A percentile compares a stretch with the other conserved stretches of the same genome.
phyloP scores from a whole-genome alignment of 331 rosid species.

The Arachis monticola region DNA sequence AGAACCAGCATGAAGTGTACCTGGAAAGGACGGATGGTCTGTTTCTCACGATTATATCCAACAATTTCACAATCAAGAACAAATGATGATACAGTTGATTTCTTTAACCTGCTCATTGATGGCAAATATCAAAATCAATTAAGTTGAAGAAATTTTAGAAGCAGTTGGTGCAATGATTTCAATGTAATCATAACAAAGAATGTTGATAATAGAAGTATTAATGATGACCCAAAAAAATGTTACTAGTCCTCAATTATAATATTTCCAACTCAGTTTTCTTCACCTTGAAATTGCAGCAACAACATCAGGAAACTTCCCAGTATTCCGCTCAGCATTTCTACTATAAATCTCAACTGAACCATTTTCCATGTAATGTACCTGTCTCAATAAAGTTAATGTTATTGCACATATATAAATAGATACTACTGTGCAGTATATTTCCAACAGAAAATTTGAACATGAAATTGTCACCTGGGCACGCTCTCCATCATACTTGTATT shows the following conservation, averaged over 20 bases:
- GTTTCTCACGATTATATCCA: constrained; percentile 73
- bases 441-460: constrained; percentile 19
- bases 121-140: constrained; percentile 41
- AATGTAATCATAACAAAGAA: constrained; percentile 22
- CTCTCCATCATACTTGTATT: constrained; percentile 94
- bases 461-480: constrained; percentile 85
- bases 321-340: constrained; percentile 93
- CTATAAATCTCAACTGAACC: constrained; percentile 90
- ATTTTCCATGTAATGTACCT: constrained; percentile 90
- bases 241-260: constrained; percentile 24
- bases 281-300: constrained; percentile 74
- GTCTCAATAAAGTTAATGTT: constrained; percentile 42
- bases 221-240: constrained; percentile 25
- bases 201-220: constrained; percentile 4
- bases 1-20: constrained; percentile 44
- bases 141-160: constrained; percentile 26
- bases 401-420: constrained; percentile 29
- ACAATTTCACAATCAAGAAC: constrained; percentile 93
- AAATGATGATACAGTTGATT: constrained; percentile 74
- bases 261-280: constrained; percentile 24
- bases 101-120: constrained; percentile 74
- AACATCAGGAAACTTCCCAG: constrained; percentile 93
- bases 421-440: not conserved
- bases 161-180: constrained; percentile 9
- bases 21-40: constrained; percentile 85